Evolutionary conservation across 768 basidiomycete genomes (phyloP).

Genomic region (Pisolithus orientalis): DNA sequence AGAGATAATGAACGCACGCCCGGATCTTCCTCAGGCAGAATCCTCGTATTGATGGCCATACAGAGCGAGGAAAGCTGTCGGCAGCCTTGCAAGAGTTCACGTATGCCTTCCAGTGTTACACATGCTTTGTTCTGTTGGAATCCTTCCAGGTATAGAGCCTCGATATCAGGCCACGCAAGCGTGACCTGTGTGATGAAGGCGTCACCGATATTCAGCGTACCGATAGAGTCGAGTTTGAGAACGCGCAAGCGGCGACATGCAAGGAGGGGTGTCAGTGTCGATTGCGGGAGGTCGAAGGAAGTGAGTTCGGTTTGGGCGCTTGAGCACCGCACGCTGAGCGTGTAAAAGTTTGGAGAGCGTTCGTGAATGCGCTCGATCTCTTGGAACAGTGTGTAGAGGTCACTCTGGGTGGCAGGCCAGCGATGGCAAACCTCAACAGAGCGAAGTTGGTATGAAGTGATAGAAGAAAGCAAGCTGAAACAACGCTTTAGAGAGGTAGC

Average conservation of each 20-base stretch:
- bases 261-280: conserved; percentile 20
- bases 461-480: conserved; percentile 12
- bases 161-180: conserved; percentile 20
- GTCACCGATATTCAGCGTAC: conserved; percentile 23
- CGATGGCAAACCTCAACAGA: conserved; percentile 22
- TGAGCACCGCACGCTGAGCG: conserved; percentile 12
- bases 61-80: conserved; percentile 11
- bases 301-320: background rate
- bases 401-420: conserved; percentile 15
- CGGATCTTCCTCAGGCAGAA: background rate
- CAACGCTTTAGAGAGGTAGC: too few relatives aligned
- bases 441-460: conserved; percentile 17
- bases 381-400: conserved; percentile 18
- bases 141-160: conserved; percentile 22
- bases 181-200: conserved; percentile 20
- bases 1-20: conserved; percentile 6
- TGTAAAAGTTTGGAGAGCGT: background rate
- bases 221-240: conserved; percentile 20
- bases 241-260: conserved; percentile 13
- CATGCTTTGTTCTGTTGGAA: conserved; percentile 18
- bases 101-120: conserved; percentile 19
- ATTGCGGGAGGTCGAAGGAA: conserved; percentile 21
- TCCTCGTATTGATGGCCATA: conserved; percentile 21
- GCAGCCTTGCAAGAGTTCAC: conserved; percentile 15
- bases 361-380: conserved; percentile 7